Conservation (phyloP, 495 filamentous ascomycete species). For the Penicillium lividum region DNA sequence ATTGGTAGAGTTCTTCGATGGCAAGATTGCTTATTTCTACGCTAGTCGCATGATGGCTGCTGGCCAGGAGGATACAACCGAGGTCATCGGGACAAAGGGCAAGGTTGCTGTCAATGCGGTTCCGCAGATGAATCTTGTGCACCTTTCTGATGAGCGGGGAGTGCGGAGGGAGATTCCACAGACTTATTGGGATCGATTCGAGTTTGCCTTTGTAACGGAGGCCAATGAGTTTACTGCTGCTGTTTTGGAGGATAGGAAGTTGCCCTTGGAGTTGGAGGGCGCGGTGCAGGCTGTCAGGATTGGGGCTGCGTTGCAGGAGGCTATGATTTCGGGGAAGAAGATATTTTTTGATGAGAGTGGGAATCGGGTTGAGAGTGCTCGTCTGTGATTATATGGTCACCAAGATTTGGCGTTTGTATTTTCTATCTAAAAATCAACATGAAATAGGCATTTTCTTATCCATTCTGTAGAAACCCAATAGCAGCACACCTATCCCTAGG, state of each 20-base stretch:
- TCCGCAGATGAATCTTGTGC: constrained; percentile 53
- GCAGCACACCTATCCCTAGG: no score
- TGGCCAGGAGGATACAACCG: constrained; percentile 62
- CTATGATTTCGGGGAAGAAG: constrained; percentile 56
- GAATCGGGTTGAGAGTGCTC: constrained; percentile 37
- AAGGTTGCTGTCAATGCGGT: constrained; percentile 59
- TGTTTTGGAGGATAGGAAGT: constrained; percentile 49
- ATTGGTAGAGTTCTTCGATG: constrained; percentile 60
- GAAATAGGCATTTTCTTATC: no score
- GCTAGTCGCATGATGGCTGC: constrained; percentile 59
- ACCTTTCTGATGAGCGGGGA: constrained; percentile 49
- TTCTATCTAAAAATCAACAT: no score
- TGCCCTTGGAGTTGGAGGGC: constrained; percentile 56
- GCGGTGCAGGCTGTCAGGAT: constrained; percentile 63
- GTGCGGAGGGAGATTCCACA: constrained; percentile 57
- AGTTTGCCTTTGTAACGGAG: constrained; percentile 63
- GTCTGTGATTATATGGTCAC: constrained; percentile 3
- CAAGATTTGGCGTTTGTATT: no score
- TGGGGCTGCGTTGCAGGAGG: constrained; percentile 61
- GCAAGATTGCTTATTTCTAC: constrained; percentile 61
- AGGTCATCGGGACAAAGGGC: constrained; percentile 62
- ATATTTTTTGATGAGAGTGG: constrained; percentile 55
- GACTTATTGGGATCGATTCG: constrained; percentile 62
- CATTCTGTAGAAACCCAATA: no score
- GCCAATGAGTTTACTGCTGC: constrained; percentile 59